A percentile compares a stretch with the other conserved stretches of the same genome.
Conservation (phyloP, 169 alveolate genomes). For the Perkinsus chesapeaki region DNA sequence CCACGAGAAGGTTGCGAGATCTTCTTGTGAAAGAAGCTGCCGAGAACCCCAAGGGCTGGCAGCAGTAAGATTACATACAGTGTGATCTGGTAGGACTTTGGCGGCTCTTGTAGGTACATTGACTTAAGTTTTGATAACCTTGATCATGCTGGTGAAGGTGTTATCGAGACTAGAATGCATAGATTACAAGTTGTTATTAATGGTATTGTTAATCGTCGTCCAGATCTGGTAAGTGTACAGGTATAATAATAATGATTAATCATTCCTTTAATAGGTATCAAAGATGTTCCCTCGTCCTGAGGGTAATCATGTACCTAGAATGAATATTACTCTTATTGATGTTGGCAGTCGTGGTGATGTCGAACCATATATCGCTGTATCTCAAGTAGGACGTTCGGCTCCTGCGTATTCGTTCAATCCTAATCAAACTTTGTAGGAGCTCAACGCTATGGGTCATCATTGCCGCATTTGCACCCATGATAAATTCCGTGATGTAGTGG, state of each 20-base stretch:
- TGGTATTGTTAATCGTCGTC: neutral
- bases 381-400: neutral
- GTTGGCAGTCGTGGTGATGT: conserved; percentile 11
- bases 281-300: neutral
- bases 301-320: neutral
- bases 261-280: neutral
- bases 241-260: too few relatives aligned
- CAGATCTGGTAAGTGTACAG: neutral
- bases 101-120: neutral
- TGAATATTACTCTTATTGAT: neutral
- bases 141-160: neutral
- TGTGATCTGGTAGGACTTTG: neutral
- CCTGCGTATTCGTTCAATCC: neutral
- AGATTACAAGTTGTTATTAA: neutral
- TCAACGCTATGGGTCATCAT: neutral
- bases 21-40: neutral
- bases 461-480: neutral
- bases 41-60: neutral
- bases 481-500: neutral
- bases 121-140: neutral
- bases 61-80: neutral
- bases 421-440: neutral
- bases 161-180: neutral
- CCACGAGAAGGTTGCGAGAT: neutral
- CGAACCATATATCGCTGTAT: neutral